A percentile compares a stretch with the other conserved stretches of the same genome.
Conservation (phyloP, 352 stramenopile genomes). For the Plasmopara viticola region DNA sequence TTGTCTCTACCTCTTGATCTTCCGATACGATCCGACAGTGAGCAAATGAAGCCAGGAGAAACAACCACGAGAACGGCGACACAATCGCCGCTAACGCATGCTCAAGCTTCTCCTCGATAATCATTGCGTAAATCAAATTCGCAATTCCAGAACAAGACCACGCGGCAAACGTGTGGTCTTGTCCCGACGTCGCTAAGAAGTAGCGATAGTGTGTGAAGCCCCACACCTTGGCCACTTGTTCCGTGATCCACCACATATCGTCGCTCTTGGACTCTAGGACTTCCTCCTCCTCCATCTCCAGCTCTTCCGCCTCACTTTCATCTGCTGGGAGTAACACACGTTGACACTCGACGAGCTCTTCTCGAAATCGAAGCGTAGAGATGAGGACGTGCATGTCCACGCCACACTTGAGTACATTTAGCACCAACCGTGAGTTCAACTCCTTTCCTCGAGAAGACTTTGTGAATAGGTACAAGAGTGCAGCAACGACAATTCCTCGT, state of each 20-base stretch:
- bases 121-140: slow-evolving; percentile 28
- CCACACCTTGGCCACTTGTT: slow-evolving; percentile 21
- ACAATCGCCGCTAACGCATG: slow-evolving; percentile 18
- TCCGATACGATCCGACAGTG: slow-evolving; percentile 37
- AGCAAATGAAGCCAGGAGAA: slow-evolving; percentile 31
- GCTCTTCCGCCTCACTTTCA: slow-evolving; percentile 32
- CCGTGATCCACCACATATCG: slow-evolving; percentile 33
- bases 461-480: slow-evolving; percentile 33
- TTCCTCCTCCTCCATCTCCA: slow-evolving; percentile 24
- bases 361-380: slow-evolving; percentile 47
- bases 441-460: slow-evolving; percentile 4
- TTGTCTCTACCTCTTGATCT: slow-evolving; percentile 20
- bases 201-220: slow-evolving; percentile 38
- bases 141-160: slow-evolving; percentile 51
- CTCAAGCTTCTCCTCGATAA: slow-evolving; percentile 15
- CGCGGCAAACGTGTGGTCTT: slow-evolving; percentile 52
- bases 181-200: slow-evolving; percentile 38
- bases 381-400: slow-evolving; percentile 37
- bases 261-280: slow-evolving; percentile 11
- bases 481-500: slow-evolving; percentile 29
- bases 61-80: slow-evolving; percentile 43
- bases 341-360: slow-evolving; percentile 38
- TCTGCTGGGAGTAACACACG: slow-evolving; percentile 32
- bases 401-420: slow-evolving; percentile 23
- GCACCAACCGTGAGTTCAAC: slow-evolving; percentile 20